Evolutionary conservation across 2,329 filamentous ascomycete species (phyloP).

Genomic region (Dendrostoma leiphaemia): DNA sequence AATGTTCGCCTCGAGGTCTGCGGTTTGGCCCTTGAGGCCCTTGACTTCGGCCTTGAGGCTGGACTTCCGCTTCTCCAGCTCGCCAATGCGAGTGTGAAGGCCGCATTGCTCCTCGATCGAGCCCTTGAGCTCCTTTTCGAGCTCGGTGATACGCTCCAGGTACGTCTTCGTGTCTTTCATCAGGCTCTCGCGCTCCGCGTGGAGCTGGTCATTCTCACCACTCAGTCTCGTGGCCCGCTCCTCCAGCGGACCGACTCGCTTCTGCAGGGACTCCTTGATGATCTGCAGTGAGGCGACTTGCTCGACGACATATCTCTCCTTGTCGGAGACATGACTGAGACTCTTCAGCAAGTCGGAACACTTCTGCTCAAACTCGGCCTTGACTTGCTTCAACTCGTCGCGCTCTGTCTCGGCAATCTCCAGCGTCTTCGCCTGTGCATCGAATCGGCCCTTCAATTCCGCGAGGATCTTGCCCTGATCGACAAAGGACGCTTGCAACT

Average conservation of each 20-base stretch:
- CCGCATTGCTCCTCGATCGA: conserved; percentile 15
- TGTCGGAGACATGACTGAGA: conserved; percentile 15
- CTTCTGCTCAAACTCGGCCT: conserved; percentile 16
- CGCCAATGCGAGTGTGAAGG: conserved; percentile 15
- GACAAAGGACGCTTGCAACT: conserved; percentile 15
- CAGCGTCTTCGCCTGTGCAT: conserved; percentile 19
- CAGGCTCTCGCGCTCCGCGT: conserved; percentile 11
- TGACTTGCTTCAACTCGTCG: conserved; percentile 7
- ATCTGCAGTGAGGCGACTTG: conserved; percentile 22
- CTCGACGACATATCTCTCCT: conserved; percentile 17
- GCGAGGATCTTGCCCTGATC: conserved; percentile 20
- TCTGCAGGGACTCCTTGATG: conserved; percentile 18
- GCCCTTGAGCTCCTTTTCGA: conserved; percentile 19
- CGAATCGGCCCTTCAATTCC: conserved; percentile 24
- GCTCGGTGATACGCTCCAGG: conserved; percentile 20
- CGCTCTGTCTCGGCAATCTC: conserved; percentile 12
- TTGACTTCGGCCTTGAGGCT: conserved; percentile 5
- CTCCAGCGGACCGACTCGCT: conserved; percentile 20
- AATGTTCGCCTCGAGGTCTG: conserved; percentile 3
- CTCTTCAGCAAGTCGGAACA: conserved; percentile 14
- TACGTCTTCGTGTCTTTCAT: conserved; percentile 15
- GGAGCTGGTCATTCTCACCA: conserved; percentile 13
- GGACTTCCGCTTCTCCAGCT: conserved; percentile 17
- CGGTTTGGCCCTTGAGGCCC: conserved; percentile 9
- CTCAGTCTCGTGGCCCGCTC: conserved; percentile 18